Conservation (phyloP, 257 asterid genomes). For the Jasminum sambac region DNA sequence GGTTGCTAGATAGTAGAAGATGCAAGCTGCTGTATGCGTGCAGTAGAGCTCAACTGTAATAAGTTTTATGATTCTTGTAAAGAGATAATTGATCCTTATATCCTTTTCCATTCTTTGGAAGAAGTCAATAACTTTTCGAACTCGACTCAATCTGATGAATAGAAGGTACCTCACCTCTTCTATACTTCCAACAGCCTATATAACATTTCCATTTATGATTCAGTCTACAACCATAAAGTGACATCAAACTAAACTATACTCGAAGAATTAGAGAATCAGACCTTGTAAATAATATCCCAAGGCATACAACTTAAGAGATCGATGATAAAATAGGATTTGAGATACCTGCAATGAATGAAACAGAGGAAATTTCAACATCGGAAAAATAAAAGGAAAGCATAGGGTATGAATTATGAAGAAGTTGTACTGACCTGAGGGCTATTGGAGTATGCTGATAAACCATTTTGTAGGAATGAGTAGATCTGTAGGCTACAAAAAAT, state of each 20-base stretch:
- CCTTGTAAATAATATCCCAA: conserved; percentile 78
- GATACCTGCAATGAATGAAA: conserved; percentile 40
- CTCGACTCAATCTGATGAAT: conserved; percentile 77
- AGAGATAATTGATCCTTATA: conserved; percentile 80
- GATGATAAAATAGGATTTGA: conserved; percentile 48
- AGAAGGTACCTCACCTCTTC: conserved; percentile 84
- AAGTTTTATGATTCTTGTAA: conserved; percentile 79
- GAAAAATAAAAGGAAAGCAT: background rate
- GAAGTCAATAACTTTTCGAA: conserved; percentile 60
- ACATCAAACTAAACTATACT: background rate
- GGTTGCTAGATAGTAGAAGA: conserved; percentile 89
- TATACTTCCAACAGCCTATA: conserved; percentile 58
- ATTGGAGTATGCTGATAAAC: conserved; percentile 50
- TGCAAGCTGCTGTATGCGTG: conserved; percentile 97
- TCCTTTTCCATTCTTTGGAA: conserved; percentile 81
- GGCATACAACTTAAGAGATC: conserved; percentile 68
- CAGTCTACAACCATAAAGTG: background rate
- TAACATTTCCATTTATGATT: background rate
- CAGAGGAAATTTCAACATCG: background rate
- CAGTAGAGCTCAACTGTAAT: conserved; percentile 80
- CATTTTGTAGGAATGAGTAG: conserved; percentile 61
- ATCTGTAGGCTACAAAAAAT: conserved; percentile 64
- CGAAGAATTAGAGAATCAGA: conserved; percentile 13
- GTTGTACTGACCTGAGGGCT: conserved; percentile 47
- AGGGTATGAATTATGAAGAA: background rate